Base-by-base conservation (phyloP, 2,329 filamentous ascomycete species). In the Aspergillus neoniger region DNA sequence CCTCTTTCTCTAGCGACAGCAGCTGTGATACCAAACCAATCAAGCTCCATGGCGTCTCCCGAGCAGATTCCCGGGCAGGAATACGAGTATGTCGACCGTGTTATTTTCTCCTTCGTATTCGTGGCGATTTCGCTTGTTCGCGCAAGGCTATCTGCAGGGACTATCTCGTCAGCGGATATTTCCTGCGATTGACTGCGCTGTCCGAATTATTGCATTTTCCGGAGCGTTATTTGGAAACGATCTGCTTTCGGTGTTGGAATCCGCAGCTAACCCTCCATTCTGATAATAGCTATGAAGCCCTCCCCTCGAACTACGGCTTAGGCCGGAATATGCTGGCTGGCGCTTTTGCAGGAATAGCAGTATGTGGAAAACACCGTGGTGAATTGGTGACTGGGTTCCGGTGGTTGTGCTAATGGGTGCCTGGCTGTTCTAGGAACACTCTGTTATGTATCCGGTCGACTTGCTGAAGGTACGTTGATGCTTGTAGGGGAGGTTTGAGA, bases 361-460 rank as follows among this genome's bases (percentile, higher is more conserved):
- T 96, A 88, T 70, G 88, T 75, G 36, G 43, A 54, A 19, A 32
- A n/a, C 30, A 21, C 32, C 36, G 57, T 44, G 48, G 48, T 47
- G 28, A 60, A 56, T 44, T 28, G 30, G 28, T 32, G 53, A 36
- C 41, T 60, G 12, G 10, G 19, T 19, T 51, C 23, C 32, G 32
- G 32, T 38, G 39, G 36, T 28, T 32, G 30, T 59, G 28, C 65
- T 69, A 63, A 69, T 61, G 55, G 67, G 64, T 63, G 52, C 55
- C 55, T 17, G 25, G 51, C 17, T 19, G 21, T 36, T 53, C 66
- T 68, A 97, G 93, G 94, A 98, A 81, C 94, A 98, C 79, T 96
- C 94, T 61, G 93, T 96, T 72, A 98, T 99, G 95, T 99, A 99
- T 76, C 95, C 95, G 19, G 91, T 99, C 74, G 95, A 99, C 81